Base-by-base conservation (phyloP, 2,329 filamentous ascomycete genomes). In the Cladophialophora psammophila region DNA sequence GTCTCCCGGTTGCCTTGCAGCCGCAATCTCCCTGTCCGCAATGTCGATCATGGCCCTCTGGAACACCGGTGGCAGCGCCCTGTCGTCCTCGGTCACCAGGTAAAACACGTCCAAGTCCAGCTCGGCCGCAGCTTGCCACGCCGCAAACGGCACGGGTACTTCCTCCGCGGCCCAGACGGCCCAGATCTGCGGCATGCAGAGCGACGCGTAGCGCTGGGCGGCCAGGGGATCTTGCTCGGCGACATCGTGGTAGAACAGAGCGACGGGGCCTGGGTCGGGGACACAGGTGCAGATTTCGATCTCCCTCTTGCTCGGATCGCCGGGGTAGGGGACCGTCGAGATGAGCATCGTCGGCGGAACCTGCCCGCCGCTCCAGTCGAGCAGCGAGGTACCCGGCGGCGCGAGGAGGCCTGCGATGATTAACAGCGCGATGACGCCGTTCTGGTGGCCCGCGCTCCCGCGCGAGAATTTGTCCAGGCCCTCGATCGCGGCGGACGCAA, bases 41-140 rank as follows among this genome's bases (percentile, higher is more conserved):
- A 70, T 72, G n/a, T 76, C 75, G 1, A 78, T 72, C 71, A 78
- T 73, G 20, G 73, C 53, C 57, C 76, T 72, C 72, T 78, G 77
- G 26, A 75, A 73, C 50, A 69, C 68, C 18, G 76, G 45, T 0
- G 76, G 76, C 31, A 75, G 73, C 1, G 76, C 75, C 1, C 72
- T 71, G 50, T 78, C 76, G 1, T 77, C 60, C 36, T 76, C 75
- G 12, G 75, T 76, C 6, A 75, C 59, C 1, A 78, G 60, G 66
- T 77, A 78, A 0, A 38, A 38, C 13, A 57, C 15, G 3, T 57
- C 54, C 32, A 57, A 13, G 10, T 18, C 54, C 5, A 68, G 58
- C 9, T 68, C 60, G 0, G 75, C 74, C 15, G 77, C 73, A 7
- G 61, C 64, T 40, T 72, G 45, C 59, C 76, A 78, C 1, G 75